Conservation (phyloP, 2,329 filamentous ascomycete species). For the Epichloe hybrida region DNA sequence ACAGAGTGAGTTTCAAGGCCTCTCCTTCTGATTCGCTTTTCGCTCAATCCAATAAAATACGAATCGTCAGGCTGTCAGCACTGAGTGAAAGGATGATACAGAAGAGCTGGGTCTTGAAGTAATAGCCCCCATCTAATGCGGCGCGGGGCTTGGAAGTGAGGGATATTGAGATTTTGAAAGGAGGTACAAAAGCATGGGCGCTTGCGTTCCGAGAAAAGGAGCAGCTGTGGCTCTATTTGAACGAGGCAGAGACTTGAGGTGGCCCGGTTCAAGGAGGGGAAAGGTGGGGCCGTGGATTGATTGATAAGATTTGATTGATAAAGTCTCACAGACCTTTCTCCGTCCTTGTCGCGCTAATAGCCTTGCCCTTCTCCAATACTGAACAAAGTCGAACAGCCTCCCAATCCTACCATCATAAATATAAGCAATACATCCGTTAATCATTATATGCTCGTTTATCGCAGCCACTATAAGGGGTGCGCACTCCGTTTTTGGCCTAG, state of each 20-base stretch:
- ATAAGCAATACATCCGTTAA: not conserved
- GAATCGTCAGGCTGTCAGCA: not conserved
- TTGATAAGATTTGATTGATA: conserved; percentile 38
- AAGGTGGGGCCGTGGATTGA: conserved; percentile 23
- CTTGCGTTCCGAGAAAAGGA: conserved; percentile 1
- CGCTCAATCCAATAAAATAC: not conserved
- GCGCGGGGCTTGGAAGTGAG: not conserved
- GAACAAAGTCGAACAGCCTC: too few relatives aligned
- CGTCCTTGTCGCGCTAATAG: not conserved
- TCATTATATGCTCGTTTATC: too few relatives aligned
- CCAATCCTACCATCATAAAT: not conserved
- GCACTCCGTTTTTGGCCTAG: too few relatives aligned
- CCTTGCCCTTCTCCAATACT: not conserved
- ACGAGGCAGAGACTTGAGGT: conserved; percentile 3
- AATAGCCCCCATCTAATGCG: not conserved
- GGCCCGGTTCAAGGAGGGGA: conserved; percentile 22
- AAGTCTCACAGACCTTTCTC: conserved; percentile 9
- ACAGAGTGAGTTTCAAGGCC: not conserved
- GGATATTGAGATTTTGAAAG: not conserved
- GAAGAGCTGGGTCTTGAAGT: not conserved
- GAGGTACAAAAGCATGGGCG: not conserved
- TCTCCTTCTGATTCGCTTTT: not conserved
- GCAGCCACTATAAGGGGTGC: too few relatives aligned
- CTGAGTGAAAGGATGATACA: not conserved
- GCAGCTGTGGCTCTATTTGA: conserved; percentile 6